phyloP scores from a whole-genome alignment of 164 flowering plant species.

The Macadamia tetraphylla region DNA sequence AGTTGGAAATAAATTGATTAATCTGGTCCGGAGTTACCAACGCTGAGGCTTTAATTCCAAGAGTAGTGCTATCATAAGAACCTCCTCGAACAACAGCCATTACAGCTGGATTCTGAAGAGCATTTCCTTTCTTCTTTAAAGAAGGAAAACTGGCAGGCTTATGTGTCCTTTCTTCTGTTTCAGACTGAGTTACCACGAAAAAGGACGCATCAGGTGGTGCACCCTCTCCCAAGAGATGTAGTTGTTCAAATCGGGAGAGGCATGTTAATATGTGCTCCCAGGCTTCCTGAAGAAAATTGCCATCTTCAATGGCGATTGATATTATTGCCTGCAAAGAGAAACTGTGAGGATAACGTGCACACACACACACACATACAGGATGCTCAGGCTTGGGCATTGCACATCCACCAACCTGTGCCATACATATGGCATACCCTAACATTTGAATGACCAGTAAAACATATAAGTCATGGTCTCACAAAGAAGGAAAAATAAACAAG shows the following conservation, averaged over 20 bases:
- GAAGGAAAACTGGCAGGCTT: slow-evolving; percentile 54
- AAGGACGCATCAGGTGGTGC: slow-evolving; percentile 94
- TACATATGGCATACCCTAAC: neutral
- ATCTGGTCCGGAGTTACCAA: slow-evolving; percentile 84
- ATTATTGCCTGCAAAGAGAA: slow-evolving; percentile 67
- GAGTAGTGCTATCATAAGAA: slow-evolving; percentile 84
- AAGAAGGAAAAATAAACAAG: neutral
- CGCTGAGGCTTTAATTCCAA: slow-evolving; percentile 49
- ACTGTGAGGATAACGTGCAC: neutral
- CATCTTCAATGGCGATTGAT: slow-evolving; percentile 93
- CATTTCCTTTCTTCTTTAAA: slow-evolving; percentile 65
- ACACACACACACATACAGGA: too few relatives aligned
- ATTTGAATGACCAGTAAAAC: neutral
- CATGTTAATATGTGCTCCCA: slow-evolving; percentile 99
- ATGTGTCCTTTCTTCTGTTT: slow-evolving; percentile 61
- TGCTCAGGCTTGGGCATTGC: neutral
- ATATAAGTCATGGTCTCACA: too few relatives aligned
- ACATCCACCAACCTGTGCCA: neutral
- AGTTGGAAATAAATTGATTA: slow-evolving; percentile 75
- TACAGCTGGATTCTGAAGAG: slow-evolving; percentile 81
- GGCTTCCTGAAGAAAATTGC: slow-evolving; percentile 88
- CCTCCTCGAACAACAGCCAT: slow-evolving; percentile 98
- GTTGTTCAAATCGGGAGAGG: slow-evolving; percentile 93
- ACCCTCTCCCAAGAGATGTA: slow-evolving; percentile 94
- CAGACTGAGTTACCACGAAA: slow-evolving; percentile 45